Evolutionary conservation across 768 basidiomycete species (phyloP).

Genomic region (Symmetrospora coprosmae): DNA sequence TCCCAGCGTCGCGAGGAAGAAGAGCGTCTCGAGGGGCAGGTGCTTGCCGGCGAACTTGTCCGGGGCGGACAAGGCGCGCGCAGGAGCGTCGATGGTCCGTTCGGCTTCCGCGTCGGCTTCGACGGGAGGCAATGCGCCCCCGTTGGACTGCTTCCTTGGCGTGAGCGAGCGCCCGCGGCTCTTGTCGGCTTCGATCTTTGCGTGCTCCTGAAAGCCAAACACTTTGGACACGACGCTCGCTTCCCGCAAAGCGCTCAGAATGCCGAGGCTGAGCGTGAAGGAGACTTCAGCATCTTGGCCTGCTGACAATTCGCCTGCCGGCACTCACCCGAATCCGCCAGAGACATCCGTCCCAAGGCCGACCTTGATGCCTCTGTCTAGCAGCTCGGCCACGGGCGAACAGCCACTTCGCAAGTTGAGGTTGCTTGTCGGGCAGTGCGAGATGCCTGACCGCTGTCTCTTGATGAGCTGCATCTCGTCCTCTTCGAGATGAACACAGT

Average conservation of each 20-base stretch:
- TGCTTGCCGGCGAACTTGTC: slow-evolving; percentile 38
- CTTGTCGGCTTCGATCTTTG: background rate
- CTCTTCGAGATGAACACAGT: slow-evolving; percentile 64
- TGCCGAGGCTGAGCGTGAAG: background rate
- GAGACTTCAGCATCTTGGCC: background rate
- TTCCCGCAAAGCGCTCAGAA: slow-evolving; percentile 42
- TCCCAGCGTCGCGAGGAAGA: slow-evolving; percentile 82
- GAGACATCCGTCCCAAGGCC: slow-evolving; percentile 73
- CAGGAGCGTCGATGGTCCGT: background rate
- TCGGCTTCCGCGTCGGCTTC: slow-evolving; percentile 22
- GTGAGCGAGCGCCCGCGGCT: slow-evolving; percentile 18
- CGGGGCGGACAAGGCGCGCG: background rate
- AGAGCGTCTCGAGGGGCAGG: slow-evolving; percentile 56
- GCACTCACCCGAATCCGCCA: slow-evolving; percentile 56
- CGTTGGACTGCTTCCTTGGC: slow-evolving; percentile 3
- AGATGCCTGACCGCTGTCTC: slow-evolving; percentile 54
- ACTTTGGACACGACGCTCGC: slow-evolving; percentile 62
- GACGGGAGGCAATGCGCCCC: slow-evolving; percentile 30
- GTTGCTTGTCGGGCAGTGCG: slow-evolving; percentile 89
- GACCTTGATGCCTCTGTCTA: slow-evolving; percentile 81
- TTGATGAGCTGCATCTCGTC: slow-evolving; percentile 61
- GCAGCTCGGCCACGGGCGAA: slow-evolving; percentile 58
- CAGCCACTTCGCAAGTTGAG: slow-evolving; percentile 78
- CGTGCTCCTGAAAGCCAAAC: background rate
- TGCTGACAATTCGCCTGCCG: slow-evolving; percentile 39